A percentile compares a stretch with the other conserved stretches of the same genome.
Conservation (phyloP, 2,329 filamentous ascomycete species). For the Ophiostoma sp. region DNA sequence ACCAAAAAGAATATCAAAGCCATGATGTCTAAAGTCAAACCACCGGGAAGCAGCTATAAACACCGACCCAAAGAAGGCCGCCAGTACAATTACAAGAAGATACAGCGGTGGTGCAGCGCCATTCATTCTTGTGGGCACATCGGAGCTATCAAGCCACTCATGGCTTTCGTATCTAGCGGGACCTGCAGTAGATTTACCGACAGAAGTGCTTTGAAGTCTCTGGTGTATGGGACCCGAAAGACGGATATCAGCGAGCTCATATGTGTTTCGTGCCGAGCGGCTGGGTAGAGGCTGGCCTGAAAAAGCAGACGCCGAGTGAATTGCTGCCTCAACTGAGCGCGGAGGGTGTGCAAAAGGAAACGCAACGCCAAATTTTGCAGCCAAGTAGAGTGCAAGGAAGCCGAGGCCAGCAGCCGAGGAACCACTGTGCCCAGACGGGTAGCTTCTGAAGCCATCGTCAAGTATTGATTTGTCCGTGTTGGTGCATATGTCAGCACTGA, state of each 20-base stretch:
- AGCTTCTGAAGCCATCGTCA: constrained; percentile 79
- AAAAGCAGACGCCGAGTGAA: constrained; percentile 65
- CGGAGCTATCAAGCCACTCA: constrained; percentile 27
- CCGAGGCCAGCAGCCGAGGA: constrained; percentile 73
- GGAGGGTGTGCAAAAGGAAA: constrained; percentile 61
- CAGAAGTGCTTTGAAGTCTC: not conserved
- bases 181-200: not conserved
- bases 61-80: constrained; percentile 68
- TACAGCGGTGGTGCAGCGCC: constrained; percentile 80
- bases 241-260: constrained; percentile 31
- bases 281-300: constrained; percentile 57
- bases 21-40: constrained; percentile 83
- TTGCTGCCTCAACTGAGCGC: constrained; percentile 40
- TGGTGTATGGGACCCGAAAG: constrained; percentile 30
- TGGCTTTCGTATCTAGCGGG: constrained; percentile 25
- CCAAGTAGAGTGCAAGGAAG: constrained; percentile 82
- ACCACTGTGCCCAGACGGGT: constrained; percentile 71
- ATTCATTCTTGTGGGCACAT: constrained; percentile 58
- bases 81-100: constrained; percentile 62
- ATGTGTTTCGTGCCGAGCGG: constrained; percentile 28
- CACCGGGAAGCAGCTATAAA: constrained; percentile 83
- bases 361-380: constrained; percentile 71
- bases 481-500: constrained; percentile 70
- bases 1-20: constrained; percentile 89
- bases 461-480: constrained; percentile 57